A percentile compares a stretch with the other conserved stretches of the same genome.
These are phyloP conservation scores for Copromyces sp. DNA, from an alignment of 495 filamentous ascomycete species.

Conservation along the genomic window DNA sequence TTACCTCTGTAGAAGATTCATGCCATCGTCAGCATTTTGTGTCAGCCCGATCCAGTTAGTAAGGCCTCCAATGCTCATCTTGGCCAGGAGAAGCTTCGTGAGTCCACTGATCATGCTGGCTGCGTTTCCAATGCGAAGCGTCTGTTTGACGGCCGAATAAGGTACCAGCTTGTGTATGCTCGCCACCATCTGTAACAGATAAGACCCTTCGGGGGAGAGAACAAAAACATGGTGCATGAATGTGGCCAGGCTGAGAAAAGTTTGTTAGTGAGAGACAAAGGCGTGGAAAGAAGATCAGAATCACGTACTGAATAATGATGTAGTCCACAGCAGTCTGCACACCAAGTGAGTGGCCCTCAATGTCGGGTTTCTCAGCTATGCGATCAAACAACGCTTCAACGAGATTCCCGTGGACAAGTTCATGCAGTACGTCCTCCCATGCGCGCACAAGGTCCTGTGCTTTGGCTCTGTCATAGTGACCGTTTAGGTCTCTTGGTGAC, in stretches of 20 bases:
- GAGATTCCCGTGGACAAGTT: slow-evolving; percentile 47
- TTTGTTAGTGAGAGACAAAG: neutral
- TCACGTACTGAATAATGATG: slow-evolving; percentile 42
- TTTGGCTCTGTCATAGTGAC: slow-evolving; percentile 41
- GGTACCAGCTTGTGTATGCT: slow-evolving; percentile 50
- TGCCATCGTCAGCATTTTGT: slow-evolving; percentile 49
- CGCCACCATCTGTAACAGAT: slow-evolving; percentile 46
- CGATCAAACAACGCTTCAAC: slow-evolving; percentile 48
- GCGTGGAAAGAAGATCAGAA: neutral
- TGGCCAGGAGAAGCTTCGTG: slow-evolving; percentile 51
- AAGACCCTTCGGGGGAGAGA: slow-evolving; percentile 52
- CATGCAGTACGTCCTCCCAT: slow-evolving; percentile 48
- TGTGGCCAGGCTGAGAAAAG: slow-evolving; percentile 41
- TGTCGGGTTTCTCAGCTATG: slow-evolving; percentile 38
- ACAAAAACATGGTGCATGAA: slow-evolving; percentile 54
- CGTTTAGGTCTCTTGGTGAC: slow-evolving; percentile 18
- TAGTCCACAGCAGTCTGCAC: slow-evolving; percentile 50
- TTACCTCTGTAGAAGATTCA: slow-evolving; percentile 58
- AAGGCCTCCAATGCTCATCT: slow-evolving; percentile 49
- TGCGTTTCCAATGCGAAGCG: slow-evolving; percentile 54
- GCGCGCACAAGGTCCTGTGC: slow-evolving; percentile 42
- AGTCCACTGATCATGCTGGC: slow-evolving; percentile 60
- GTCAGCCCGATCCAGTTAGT: slow-evolving; percentile 59
- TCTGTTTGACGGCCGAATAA: slow-evolving; percentile 50
- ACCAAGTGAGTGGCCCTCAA: slow-evolving; percentile 45